These are phyloP conservation scores for Mycena pura DNA, from an alignment of 768 basidiomycete genomes.

Conservation along the genomic window DNA sequence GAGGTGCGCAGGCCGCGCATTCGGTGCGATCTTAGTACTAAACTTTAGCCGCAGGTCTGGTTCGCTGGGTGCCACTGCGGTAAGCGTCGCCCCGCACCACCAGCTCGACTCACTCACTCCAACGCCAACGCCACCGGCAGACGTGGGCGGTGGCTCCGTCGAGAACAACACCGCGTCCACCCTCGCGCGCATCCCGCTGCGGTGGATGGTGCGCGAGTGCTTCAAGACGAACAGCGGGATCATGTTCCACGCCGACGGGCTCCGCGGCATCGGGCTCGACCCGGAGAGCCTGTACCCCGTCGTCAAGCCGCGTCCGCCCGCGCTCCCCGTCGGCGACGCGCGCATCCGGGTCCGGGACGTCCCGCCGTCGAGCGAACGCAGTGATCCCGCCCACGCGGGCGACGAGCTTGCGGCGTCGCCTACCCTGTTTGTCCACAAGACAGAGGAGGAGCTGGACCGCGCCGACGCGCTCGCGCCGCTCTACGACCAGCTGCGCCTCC, in stretches of 20 bases:
- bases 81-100: slow-evolving; percentile 12
- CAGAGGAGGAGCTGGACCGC: slow-evolving; percentile 62
- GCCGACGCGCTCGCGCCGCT: slow-evolving; percentile 52
- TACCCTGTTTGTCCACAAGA: slow-evolving; percentile 11
- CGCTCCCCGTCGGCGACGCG: slow-evolving; percentile 24
- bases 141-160: slow-evolving; percentile 64
- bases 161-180: slow-evolving; percentile 46
- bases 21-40: slow-evolving; percentile 32
- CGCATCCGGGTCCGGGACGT: slow-evolving; percentile 28
- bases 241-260: slow-evolving; percentile 55
- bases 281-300: slow-evolving; percentile 43
- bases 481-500: slow-evolving; percentile 57
- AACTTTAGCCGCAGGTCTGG: not conserved
- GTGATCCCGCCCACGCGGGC: not conserved
- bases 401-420: not conserved
- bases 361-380: not conserved
- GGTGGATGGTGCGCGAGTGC: slow-evolving; percentile 77
- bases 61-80: slow-evolving; percentile 42
- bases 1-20: slow-evolving; percentile 40
- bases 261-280: slow-evolving; percentile 51
- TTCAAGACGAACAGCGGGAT: slow-evolving; percentile 64
- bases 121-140: slow-evolving; percentile 39
- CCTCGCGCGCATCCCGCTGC: slow-evolving; percentile 59
- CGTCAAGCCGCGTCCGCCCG: slow-evolving; percentile 40
- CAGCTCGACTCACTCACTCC: not conserved